phyloP scores from a whole-genome alignment of 2,329 filamentous ascomycete species.

The Paradendryphiella salina region DNA sequence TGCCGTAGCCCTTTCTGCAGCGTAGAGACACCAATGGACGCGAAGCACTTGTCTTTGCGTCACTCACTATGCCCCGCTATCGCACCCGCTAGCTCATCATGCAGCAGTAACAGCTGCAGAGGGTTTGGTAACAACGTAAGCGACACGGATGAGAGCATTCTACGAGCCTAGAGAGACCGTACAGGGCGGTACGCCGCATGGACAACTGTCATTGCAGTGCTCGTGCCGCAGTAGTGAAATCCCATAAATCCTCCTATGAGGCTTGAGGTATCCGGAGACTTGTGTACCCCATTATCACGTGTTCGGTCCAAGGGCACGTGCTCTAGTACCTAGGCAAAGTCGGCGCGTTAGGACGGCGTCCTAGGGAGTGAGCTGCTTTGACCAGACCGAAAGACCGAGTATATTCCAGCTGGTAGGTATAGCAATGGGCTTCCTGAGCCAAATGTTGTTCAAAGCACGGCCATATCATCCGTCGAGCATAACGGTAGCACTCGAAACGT shows the following conservation, averaged over 20 bases:
- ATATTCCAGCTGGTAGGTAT: neutral
- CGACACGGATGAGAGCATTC: slow-evolving; percentile 14
- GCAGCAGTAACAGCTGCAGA: slow-evolving; percentile 26
- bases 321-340: neutral
- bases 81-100: slow-evolving; percentile 23
- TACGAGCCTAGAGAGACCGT: neutral
- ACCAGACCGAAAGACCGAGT: neutral
- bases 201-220: slow-evolving; percentile 17
- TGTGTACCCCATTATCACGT: slow-evolving; percentile 7
- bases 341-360: neutral
- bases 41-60: slow-evolving; percentile 10
- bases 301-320: neutral
- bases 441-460: slow-evolving; percentile 16
- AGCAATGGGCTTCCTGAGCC: slow-evolving; percentile 3
- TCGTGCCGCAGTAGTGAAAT: slow-evolving; percentile 1
- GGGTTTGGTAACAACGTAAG: slow-evolving; percentile 21
- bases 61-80: slow-evolving; percentile 28
- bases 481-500: slow-evolving; percentile 20
- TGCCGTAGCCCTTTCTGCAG: slow-evolving; percentile 12
- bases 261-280: neutral
- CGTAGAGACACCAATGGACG: slow-evolving; percentile 29
- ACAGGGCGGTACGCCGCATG: slow-evolving; percentile 3
- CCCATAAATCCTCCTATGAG: slow-evolving; percentile 4
- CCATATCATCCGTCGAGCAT: slow-evolving; percentile 4
- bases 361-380: neutral